Percentiles rank a stretch among this genome's conserved stretches.
Evolutionary conservation across 441 rosid genomes (phyloP).

Genomic region (Erodium texanum): DNA sequence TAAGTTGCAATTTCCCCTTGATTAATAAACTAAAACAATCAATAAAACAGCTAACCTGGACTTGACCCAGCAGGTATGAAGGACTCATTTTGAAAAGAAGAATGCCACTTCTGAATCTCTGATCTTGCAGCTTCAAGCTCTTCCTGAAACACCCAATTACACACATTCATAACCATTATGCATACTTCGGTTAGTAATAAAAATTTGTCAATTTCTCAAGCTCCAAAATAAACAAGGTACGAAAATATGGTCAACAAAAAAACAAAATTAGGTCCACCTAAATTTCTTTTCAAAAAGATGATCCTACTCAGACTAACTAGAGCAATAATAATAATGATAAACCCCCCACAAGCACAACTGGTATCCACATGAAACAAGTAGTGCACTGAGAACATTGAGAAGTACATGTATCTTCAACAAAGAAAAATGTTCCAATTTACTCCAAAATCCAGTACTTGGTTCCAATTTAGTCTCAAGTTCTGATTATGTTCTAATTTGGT

Average conservation of each 20-base stretch:
- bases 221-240: not conserved
- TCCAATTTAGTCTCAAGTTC: no score
- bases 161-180: not conserved
- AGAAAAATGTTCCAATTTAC: no score
- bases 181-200: not conserved
- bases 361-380: not conserved
- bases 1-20: no score
- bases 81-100: constrained; percentile 66
- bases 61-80: constrained; percentile 55
- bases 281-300: not conserved
- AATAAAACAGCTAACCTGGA: constrained; percentile 65
- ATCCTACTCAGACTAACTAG: not conserved
- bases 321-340: not conserved
- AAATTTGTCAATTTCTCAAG: not conserved
- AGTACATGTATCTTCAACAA: not conserved
- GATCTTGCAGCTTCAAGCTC: constrained; percentile 75
- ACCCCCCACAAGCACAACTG: not conserved
- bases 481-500: no score
- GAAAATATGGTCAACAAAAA: not conserved
- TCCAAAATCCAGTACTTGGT: no score
- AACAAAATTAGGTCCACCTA: not conserved
- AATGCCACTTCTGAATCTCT: constrained; percentile 78
- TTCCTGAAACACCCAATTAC: constrained; percentile 27
- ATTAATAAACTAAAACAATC: constrained; percentile 8
- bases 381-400: not conserved